A percentile compares a stretch with the other conserved stretches of the same genome.
phyloP scores from a whole-genome alignment of 768 basidiomycete species.

The Pilatotrama ljubarskyi region DNA sequence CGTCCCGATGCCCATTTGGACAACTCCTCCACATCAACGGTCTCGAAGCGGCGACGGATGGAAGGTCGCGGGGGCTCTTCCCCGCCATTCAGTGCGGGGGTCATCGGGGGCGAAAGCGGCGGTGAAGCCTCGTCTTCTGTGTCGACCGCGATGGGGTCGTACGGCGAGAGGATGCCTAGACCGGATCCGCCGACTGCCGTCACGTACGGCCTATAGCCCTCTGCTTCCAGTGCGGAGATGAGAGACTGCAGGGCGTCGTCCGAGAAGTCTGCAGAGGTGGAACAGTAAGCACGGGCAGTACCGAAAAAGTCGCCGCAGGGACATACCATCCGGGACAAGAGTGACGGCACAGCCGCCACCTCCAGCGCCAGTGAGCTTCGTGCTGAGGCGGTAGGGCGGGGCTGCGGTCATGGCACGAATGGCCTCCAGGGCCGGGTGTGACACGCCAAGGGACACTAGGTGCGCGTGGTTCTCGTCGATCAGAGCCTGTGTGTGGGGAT shows the following conservation, averaged over 20 bases:
- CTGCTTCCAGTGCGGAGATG: slow-evolving; percentile 55
- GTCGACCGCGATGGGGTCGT: slow-evolving; percentile 20
- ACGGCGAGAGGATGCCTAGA: slow-evolving; percentile 77
- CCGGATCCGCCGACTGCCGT: slow-evolving; percentile 94
- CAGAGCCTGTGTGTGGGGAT: slow-evolving; percentile 52
- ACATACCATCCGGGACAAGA: slow-evolving; percentile 88
- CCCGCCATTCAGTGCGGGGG: slow-evolving; percentile 27
- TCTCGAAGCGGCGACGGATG: slow-evolving; percentile 44
- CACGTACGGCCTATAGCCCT: slow-evolving; percentile 80
- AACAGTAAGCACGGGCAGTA: not conserved
- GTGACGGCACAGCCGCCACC: slow-evolving; percentile 99
- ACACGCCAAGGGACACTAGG: slow-evolving; percentile 84
- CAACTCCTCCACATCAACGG: slow-evolving; percentile 42
- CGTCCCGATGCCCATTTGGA: slow-evolving; percentile 52
- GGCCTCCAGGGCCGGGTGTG: slow-evolving; percentile 83
- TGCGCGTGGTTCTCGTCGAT: slow-evolving; percentile 90
- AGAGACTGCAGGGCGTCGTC: slow-evolving; percentile 58
- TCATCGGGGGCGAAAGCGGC: slow-evolving; percentile 28
- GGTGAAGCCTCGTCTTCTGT: not conserved
- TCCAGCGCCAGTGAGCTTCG: slow-evolving; percentile 97
- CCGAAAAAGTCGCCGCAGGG: not conserved
- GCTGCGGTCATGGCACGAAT: slow-evolving; percentile 71
- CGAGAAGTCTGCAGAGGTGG: slow-evolving; percentile 67
- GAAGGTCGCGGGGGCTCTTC: slow-evolving; percentile 19
- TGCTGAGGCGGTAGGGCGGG: slow-evolving; percentile 68